A percentile compares a stretch with the other conserved stretches of the same genome.
Conservation (phyloP, 2,329 filamentous ascomycete species). For the Fusarium sp. region DNA sequence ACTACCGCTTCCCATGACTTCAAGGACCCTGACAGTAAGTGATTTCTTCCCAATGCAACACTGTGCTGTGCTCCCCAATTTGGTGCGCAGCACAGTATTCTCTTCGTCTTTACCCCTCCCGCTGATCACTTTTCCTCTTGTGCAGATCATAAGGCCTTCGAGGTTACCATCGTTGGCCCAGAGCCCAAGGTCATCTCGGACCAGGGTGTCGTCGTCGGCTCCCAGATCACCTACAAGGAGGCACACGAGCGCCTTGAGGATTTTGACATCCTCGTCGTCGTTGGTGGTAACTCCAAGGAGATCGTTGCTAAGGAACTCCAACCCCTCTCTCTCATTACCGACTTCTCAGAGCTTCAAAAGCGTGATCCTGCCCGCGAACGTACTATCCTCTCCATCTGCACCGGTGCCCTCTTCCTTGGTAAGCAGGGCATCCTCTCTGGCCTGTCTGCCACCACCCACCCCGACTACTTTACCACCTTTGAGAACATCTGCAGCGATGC, state of each 20-base stretch:
- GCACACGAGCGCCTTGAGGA: slow-evolving; percentile 79
- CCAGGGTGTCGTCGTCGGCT: slow-evolving; percentile 77
- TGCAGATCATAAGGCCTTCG: slow-evolving; percentile 69
- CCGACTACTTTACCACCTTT: slow-evolving; percentile 82
- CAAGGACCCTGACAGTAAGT: slow-evolving; percentile 65
- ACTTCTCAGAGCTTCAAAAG: slow-evolving; percentile 84
- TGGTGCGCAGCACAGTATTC: slow-evolving; percentile 6
- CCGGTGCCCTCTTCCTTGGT: slow-evolving; percentile 82
- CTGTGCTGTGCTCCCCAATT: slow-evolving; percentile 15
- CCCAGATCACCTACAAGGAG: slow-evolving; percentile 83
- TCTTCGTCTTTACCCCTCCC: slow-evolving; percentile 39
- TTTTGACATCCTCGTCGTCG: slow-evolving; percentile 83
- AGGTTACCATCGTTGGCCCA: slow-evolving; percentile 67
- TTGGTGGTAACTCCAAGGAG: slow-evolving; percentile 76
- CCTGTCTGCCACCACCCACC: slow-evolving; percentile 84
- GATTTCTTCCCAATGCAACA: slow-evolving; percentile 1
- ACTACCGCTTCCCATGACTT: slow-evolving; percentile 65
- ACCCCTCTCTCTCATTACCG: slow-evolving; percentile 78
- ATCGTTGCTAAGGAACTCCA: slow-evolving; percentile 77
- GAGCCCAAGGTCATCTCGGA: slow-evolving; percentile 68
- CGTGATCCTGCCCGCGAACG: slow-evolving; percentile 83
- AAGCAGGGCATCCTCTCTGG: slow-evolving; percentile 82
- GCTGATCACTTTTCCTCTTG: not conserved
- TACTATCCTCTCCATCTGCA: slow-evolving; percentile 84
- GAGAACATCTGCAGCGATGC: slow-evolving; percentile 85